phyloP scores from a whole-genome alignment of 169 alveolate species.

The Plasmodium chabaudi region DNA sequence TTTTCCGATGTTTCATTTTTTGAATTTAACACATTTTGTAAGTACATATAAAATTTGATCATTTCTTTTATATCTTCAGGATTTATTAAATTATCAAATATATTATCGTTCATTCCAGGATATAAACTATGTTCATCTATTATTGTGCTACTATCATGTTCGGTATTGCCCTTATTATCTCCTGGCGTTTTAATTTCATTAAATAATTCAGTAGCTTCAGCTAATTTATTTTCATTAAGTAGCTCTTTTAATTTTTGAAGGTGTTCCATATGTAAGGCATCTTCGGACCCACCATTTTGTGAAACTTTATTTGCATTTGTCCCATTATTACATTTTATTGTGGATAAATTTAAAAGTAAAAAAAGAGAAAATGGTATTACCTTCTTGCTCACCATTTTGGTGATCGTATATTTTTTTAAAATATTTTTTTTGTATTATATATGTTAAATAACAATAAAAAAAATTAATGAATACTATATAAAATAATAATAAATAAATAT shows the following conservation, averaged over 20 bases:
- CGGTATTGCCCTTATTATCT: not conserved
- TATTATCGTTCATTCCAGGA: not conserved
- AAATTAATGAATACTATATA: no score
- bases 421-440: no score
- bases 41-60: conserved; percentile 71
- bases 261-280: not conserved
- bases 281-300: not conserved
- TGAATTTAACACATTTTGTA: conserved; percentile 59
- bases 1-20: conserved; percentile 67
- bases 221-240: conserved; percentile 35
- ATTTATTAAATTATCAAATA: conserved; percentile 52
- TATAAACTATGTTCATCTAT: conserved; percentile 11
- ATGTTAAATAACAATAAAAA: no score
- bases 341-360: conserved; percentile 9
- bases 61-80: conserved; percentile 68
- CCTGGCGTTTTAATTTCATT: conserved; percentile 22
- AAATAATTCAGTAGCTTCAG: conserved; percentile 41
- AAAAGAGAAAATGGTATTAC: not conserved
- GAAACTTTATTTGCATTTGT: conserved; percentile 4
- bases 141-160: not conserved
- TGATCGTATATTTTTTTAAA: not conserved
- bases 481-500: no score
- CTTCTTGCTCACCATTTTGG: not conserved
- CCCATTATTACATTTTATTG: not conserved
- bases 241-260: conserved; percentile 51